These are phyloP conservation scores for Bertia moriformis DNA, from an alignment of 2,329 filamentous ascomycete species.

Conservation along the genomic window DNA sequence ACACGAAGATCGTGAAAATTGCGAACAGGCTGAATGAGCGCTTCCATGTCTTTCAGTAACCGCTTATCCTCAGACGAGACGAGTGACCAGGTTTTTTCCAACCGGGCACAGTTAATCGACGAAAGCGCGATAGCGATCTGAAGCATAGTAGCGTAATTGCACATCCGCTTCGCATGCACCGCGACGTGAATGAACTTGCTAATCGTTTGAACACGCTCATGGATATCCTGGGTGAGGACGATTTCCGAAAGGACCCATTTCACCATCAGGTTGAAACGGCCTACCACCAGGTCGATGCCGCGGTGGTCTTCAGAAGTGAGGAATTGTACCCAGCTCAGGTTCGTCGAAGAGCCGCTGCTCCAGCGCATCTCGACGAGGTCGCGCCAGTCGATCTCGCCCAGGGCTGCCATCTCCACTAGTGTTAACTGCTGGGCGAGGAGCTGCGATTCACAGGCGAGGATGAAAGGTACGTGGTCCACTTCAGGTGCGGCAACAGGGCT, in stretches of 20 bases:
- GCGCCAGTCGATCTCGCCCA: conserved; percentile 53
- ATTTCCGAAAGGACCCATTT: conserved; percentile 53
- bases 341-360: conserved; percentile 34
- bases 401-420: conserved; percentile 48
- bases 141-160: conserved; percentile 53
- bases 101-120: conserved; percentile 39
- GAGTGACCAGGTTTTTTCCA: conserved; percentile 41
- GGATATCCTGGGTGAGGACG: conserved; percentile 37
- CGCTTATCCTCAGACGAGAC: conserved; percentile 36
- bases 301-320: conserved; percentile 34
- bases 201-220: conserved; percentile 44
- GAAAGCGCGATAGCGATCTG: conserved; percentile 49
- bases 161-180: conserved; percentile 36
- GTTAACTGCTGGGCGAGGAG: conserved; percentile 48
- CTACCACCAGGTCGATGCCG: conserved; percentile 50
- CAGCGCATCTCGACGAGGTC: conserved; percentile 50
- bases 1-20: conserved; percentile 48
- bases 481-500: conserved; percentile 2
- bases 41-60: conserved; percentile 41
- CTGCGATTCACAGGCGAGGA: conserved; percentile 47
- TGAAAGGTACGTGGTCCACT: conserved; percentile 39
- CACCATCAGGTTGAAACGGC: conserved; percentile 52
- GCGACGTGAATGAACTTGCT: conserved; percentile 51
- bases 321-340: conserved; percentile 47
- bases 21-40: conserved; percentile 42